A percentile compares a stretch with the other conserved stretches of the same genome.
Evolutionary conservation across 257 asterid genomes (phyloP).

Genomic region (Datura wrightii): DNA sequence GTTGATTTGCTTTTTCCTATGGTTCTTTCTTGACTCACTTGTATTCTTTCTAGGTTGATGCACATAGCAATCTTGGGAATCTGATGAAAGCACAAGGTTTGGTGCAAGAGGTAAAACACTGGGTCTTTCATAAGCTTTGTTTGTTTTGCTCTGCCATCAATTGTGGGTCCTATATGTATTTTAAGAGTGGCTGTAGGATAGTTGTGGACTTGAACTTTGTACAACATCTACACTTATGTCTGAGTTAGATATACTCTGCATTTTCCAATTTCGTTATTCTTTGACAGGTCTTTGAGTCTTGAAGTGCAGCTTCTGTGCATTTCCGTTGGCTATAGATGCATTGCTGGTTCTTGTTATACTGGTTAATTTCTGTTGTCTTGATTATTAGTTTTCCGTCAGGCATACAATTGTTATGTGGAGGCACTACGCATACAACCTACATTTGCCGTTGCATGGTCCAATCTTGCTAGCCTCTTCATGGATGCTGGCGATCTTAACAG

Average conservation of each 20-base stretch:
- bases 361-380: constrained; percentile 23
- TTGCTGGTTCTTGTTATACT: constrained; percentile 25
- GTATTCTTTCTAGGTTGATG: constrained; percentile 75
- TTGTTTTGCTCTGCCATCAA: neutral
- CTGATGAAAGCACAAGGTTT: constrained; percentile 98
- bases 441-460: constrained; percentile 99
- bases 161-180: neutral
- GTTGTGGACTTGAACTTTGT: neutral
- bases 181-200: neutral
- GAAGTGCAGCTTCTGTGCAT: constrained; percentile 15
- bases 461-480: constrained; percentile 98
- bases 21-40: constrained; percentile 27
- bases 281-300: constrained; percentile 24
- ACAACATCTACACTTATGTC: neutral
- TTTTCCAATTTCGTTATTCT: neutral
- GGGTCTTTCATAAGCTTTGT: neutral
- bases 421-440: constrained; percentile 94
- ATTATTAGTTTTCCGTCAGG: constrained; percentile 49
- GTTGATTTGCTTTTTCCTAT: constrained; percentile 19
- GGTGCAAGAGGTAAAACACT: constrained; percentile 73
- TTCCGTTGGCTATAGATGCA: neutral
- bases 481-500: constrained; percentile 93
- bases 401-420: constrained; percentile 88
- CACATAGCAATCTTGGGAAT: constrained; percentile 98
- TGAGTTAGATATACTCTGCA: constrained; percentile 6